A percentile compares a stretch with the other conserved stretches of the same genome.
Evolutionary conservation across 2,329 filamentous ascomycete species (phyloP).

Genomic region (Myriangium duriaei): DNA sequence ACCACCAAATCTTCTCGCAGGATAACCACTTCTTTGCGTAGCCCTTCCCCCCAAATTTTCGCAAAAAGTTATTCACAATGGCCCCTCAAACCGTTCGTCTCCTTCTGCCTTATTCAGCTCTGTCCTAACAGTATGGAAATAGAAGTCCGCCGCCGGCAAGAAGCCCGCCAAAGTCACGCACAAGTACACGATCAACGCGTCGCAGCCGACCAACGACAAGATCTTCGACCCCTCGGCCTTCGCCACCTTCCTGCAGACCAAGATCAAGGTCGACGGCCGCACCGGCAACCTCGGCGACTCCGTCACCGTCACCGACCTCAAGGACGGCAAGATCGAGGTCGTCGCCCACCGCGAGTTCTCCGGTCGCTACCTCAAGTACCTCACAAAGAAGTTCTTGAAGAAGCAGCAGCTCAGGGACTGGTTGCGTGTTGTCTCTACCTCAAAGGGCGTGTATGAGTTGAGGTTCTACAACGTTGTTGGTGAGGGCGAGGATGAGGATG

Average conservation of each 20-base stretch:
- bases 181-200: constrained; percentile 99
- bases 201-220: constrained; percentile 96
- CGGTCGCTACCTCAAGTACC: constrained; percentile 98
- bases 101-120: constrained; percentile 47
- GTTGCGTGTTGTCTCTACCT: constrained; percentile 96
- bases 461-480: constrained; percentile 99
- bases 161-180: constrained; percentile 37
- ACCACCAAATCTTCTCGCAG: constrained; percentile 43
- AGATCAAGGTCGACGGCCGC: constrained; percentile 98
- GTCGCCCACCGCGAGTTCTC: constrained; percentile 96
- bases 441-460: constrained; percentile 97
- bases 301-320: constrained; percentile 78
- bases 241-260: constrained; percentile 99
- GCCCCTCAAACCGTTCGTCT: constrained; percentile 80
- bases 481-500: constrained; percentile 94
- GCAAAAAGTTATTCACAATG: constrained; percentile 61
- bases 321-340: constrained; percentile 97
- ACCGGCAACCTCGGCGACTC: constrained; percentile 95
- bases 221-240: constrained; percentile 99
- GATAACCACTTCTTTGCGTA: constrained; percentile 82
- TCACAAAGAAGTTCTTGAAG: constrained; percentile 99
- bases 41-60: constrained; percentile 58
- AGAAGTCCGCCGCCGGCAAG: no score
- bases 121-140: no score
- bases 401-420: constrained; percentile 99